Percentiles rank a stretch among this genome's conserved stretches.
phyloP scores from a whole-genome alignment of 768 basidiomycete species.

The Rossbeevera mucosa region DNA sequence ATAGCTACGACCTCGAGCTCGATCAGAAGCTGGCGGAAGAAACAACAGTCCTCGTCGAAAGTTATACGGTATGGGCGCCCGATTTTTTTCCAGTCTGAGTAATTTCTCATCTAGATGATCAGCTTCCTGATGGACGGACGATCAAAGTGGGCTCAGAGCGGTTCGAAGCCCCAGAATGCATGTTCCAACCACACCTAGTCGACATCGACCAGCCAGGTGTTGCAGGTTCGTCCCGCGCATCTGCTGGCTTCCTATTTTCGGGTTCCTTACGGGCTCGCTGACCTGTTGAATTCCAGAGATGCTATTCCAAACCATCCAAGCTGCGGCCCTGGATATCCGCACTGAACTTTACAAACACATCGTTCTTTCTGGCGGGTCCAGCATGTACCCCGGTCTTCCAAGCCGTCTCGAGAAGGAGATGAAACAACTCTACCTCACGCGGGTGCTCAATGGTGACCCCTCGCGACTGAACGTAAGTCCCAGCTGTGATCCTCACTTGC shows the following conservation, averaged over 20 bases:
- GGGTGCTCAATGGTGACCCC: constrained; percentile 82
- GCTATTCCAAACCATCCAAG: constrained; percentile 94
- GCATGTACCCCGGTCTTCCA: constrained; percentile 98
- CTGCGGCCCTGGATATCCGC: constrained; percentile 85
- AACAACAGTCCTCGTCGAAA: constrained; percentile 94
- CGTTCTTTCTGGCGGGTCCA: constrained; percentile 94
- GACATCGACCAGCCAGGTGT: constrained; percentile 96
- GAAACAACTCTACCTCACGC: constrained; percentile 95
- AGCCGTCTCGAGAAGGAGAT: constrained; percentile 98
- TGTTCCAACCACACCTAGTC: constrained; percentile 99
- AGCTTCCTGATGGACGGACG: constrained; percentile 92
- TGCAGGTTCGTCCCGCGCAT: constrained; percentile 56
- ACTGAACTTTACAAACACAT: constrained; percentile 95
- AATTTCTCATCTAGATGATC: constrained; percentile 7
- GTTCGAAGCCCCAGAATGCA: constrained; percentile 98
- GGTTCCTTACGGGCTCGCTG: not conserved
- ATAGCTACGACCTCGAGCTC: constrained; percentile 92
- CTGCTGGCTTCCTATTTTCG: not conserved
- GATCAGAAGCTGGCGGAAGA: constrained; percentile 93
- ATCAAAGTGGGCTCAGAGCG: constrained; percentile 99
- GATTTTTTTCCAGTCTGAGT: too few relatives aligned
- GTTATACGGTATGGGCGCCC: too few relatives aligned
- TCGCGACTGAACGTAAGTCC: constrained; percentile 76
- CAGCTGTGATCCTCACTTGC: not conserved
- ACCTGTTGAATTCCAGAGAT: constrained; percentile 54